Base-by-base conservation (phyloP, 129 eudicot genomes). In the Scalesia atractyloides region DNA sequence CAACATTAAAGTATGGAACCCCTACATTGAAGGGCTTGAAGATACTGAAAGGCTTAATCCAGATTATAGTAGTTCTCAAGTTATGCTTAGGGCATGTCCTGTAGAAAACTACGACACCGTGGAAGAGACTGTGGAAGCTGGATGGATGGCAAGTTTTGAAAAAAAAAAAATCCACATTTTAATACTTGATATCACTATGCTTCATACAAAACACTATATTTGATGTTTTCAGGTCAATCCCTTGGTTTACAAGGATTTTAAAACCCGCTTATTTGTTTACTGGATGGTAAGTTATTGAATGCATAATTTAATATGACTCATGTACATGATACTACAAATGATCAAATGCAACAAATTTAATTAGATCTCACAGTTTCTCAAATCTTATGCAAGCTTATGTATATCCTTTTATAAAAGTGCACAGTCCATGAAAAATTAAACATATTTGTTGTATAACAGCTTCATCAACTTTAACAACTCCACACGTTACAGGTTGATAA, bases 151-250 rank as follows among this genome's bases (percentile, higher is more conserved):
- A 50, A 73, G 78, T 79, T 41, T 41, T 41, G 34, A 30, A 30
- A 41, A 8, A 41, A 41, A 41, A 8, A 19, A 3, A 18, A 3
- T 17, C 36, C 11, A 57, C 15, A 9, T 56, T 56, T 56, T 52
- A 17, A 8, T 7, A 52, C 4, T 52, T 16, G 24, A 18, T 52
- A 5, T 51, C 11, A 2, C 3, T 9, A 56, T 41, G 34, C 30
- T 60, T 60, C 43, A 6, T 26, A 20, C 46, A 41, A 37, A 11
- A 13, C 15, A 19, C 14, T 26, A 12, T 70, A 9, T 7, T 24
- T 13, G 50, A 64, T 46, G 62, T 36, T 73, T 73, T 65, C 71
- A 86, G 92, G 92, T 86, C 19, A 86, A 86, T 74, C 96, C 92
- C 10, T 36, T 50, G 5, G 86, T 86, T 0, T 89, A 89, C 49